Evolutionary conservation across 2,329 filamentous ascomycete species (phyloP).

Genomic region (Neurospora sp.): DNA sequence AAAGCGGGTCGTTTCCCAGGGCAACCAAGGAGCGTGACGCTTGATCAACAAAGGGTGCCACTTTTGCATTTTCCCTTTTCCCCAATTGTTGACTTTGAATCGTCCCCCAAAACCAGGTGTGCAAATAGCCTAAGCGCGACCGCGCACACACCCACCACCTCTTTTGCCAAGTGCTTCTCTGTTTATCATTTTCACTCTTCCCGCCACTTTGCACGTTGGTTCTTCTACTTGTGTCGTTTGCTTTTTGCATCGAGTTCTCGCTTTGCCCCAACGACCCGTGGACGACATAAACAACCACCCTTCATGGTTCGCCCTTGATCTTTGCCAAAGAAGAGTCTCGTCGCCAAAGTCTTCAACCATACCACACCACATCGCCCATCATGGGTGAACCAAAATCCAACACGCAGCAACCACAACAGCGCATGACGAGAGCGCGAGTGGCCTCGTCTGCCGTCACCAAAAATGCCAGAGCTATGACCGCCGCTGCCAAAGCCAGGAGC

Average conservation of each 20-base stretch:
- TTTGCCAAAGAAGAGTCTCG: not conserved
- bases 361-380: slow-evolving; percentile 11
- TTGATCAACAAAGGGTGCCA: not conserved
- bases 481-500: slow-evolving; percentile 38
- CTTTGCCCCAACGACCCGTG: not conserved
- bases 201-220: not conserved
- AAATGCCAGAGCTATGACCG: slow-evolving; percentile 36
- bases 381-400: slow-evolving; percentile 31
- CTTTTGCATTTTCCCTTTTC: not conserved
- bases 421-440: slow-evolving; percentile 43
- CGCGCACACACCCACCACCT: not conserved
- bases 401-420: slow-evolving; percentile 45
- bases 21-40: not conserved
- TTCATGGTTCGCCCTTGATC: not conserved
- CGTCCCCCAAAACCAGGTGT: not conserved
- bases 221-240: not conserved
- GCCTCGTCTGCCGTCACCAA: slow-evolving; percentile 29
- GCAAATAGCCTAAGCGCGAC: not conserved
- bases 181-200: not conserved
- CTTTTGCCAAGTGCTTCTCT: not conserved
- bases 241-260: not conserved
- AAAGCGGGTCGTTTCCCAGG: not conserved
- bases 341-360: not conserved
- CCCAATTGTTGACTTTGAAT: not conserved
- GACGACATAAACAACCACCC: not conserved